These are phyloP conservation scores for Claviceps sp. DNA, from an alignment of 2,329 filamentous ascomycete species.

Conservation along the genomic window DNA sequence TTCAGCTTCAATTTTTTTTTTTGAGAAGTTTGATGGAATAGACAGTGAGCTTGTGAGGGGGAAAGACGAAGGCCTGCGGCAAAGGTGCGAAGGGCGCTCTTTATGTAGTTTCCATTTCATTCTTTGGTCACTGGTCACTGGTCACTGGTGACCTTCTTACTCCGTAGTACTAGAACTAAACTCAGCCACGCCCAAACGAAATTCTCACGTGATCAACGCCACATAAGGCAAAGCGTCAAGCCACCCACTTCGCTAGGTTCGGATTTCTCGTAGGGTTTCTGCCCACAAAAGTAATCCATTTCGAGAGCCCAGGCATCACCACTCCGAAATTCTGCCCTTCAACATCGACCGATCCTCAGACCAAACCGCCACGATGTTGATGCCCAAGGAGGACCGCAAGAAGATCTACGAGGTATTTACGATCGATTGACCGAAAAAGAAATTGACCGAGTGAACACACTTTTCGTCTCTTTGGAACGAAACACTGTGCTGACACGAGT, in stretches of 20 bases:
- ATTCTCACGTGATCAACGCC: conserved; percentile 19
- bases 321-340: conserved; percentile 26
- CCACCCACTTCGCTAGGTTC: conserved; percentile 21
- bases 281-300: conserved; percentile 34
- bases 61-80: not conserved
- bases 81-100: not conserved
- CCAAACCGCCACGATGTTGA: conserved; percentile 68
- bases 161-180: not conserved
- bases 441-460: not conserved
- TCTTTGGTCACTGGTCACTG: too few relatives aligned
- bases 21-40: not conserved
- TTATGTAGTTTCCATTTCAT: not conserved
- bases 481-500: conserved; percentile 11
- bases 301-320: conserved; percentile 25
- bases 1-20: not conserved
- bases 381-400: conserved; percentile 99
- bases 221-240: conserved; percentile 12
- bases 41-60: not conserved
- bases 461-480: not conserved
- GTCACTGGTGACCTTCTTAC: not conserved
- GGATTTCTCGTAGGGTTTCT: conserved; percentile 27
- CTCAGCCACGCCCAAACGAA: not conserved
- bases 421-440: not conserved
- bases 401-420: conserved; percentile 75
- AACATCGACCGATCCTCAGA: conserved; percentile 38